Evolutionary conservation across 2,329 filamentous ascomycete species (phyloP), one percentile per base, ranked within the genome.

Genomic region (Sclerotinia sclerotiorum): DNA sequence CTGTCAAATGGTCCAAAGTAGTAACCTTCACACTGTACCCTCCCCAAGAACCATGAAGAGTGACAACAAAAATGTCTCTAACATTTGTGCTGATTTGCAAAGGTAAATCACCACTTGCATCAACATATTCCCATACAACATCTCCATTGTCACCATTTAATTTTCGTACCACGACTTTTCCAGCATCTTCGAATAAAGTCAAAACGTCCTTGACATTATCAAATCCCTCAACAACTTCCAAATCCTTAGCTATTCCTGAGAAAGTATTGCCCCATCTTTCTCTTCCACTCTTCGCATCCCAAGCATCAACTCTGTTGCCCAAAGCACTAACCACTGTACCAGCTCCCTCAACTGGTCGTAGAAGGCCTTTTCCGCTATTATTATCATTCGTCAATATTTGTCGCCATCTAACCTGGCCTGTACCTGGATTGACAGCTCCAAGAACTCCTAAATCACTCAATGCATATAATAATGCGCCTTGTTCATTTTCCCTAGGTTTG

Each of bases 401-500:
- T 67, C 95, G 87, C 95, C 95, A 99, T 2, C 97, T 86, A 21
- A 97, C 77, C 2, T 87, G 84, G 24, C 95, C 94, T 76, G 90
- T 94, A 77, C 89, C 90, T 1, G 95, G 95, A 75, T 97, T 96
- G 58, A 98, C 85, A 1, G 94, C 94, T 61, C 92, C 95, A 24
- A 99, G 80, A 2, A 97, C 86, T 49, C 89, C 88, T 61, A 93
- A 85, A 69, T 97, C 92, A 72, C 92, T 96, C 56, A 98, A 82
- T 0, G 95, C 96, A 79, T 97, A 99, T 65, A 99, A 85, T 49
- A 99, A 84, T 66, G 92, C 94, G 48, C 94, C 94, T 79, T 92
- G 93, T 71, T 94, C 94, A 73, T 89, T 87, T 71, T 87, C 85
- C 76, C 90, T 86, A 51, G 95, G 94, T 74, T 89, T 90, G 81